Percentiles rank a stretch among this genome's conserved stretches.
phyloP scores from a whole-genome alignment of 2,329 filamentous ascomycete genomes.

The Aspergillus aculeatus region DNA sequence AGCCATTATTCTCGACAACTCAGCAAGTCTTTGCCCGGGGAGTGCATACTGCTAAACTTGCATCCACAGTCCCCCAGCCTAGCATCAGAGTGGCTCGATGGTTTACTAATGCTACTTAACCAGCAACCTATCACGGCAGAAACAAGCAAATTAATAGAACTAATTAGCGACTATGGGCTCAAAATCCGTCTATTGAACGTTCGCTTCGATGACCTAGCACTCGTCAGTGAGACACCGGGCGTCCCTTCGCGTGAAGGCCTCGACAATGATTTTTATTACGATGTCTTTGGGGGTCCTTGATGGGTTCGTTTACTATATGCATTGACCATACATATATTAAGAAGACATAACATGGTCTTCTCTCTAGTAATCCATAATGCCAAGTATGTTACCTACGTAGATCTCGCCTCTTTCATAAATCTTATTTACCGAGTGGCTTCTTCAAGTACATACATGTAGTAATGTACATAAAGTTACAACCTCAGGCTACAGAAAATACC shows the following conservation, averaged over 20 bases:
- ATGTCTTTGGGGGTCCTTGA: conserved; percentile 54
- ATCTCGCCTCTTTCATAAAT: too few species aligned
- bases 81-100: conserved; percentile 95
- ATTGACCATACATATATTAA: neutral
- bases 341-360: too few species aligned
- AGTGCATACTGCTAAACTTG: conserved; percentile 76
- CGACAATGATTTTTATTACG: conserved; percentile 92
- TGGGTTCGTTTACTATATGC: neutral
- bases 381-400: too few species aligned
- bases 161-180: conserved; percentile 86
- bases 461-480: too few species aligned
- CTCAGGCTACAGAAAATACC: too few species aligned
- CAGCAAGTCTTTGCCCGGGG: conserved; percentile 50
- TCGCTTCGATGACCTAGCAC: conserved; percentile 75
- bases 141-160: conserved; percentile 81
- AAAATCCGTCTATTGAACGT: conserved; percentile 93
- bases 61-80: conserved; percentile 76
- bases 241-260: conserved; percentile 81
- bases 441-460: too few species aligned
- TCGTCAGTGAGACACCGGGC: conserved; percentile 66
- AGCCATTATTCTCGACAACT: conserved; percentile 30
- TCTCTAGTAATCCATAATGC: too few species aligned
- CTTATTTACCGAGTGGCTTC: too few species aligned
- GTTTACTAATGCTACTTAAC: conserved; percentile 88
- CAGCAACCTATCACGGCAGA: conserved; percentile 96